Conservation (phyloP, 73 alveolate genomes). For the Paramecium primaurelia region DNA sequence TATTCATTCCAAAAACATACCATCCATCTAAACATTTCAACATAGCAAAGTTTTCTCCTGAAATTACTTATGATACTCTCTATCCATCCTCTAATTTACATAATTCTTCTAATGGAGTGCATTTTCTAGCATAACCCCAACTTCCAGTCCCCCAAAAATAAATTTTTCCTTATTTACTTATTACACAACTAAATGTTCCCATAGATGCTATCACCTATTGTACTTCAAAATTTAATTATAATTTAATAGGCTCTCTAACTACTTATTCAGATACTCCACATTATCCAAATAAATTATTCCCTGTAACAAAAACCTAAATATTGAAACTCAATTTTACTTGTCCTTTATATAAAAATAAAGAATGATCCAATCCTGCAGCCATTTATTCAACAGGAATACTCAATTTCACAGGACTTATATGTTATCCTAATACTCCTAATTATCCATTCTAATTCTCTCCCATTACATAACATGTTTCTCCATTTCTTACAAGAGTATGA, state of each 20-base stretch:
- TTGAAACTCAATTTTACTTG: not conserved
- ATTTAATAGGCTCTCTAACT: not conserved
- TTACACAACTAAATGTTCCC: constrained; percentile 45
- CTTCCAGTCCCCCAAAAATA: constrained; percentile 57
- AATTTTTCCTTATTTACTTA: not conserved
- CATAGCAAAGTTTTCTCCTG: constrained; percentile 40
- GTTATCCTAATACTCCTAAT: not conserved
- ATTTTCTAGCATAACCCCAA: constrained; percentile 48
- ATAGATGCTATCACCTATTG: not conserved
- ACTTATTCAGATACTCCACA: constrained; percentile 3
- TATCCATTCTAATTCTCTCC: constrained; percentile 40
- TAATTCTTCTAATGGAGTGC: constrained; percentile 13
- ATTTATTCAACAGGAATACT: not conserved
- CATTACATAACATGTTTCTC: not conserved
- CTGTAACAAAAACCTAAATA: constrained; percentile 17
- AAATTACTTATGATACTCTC: not conserved
- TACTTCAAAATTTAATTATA: not conserved
- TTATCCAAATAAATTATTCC: constrained; percentile 36
- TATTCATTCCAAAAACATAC: constrained; percentile 35
- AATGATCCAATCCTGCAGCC: constrained; percentile 53
- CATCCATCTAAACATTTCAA: not conserved
- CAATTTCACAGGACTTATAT: not conserved
- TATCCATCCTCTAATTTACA: constrained; percentile 14
- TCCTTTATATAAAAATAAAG: constrained; percentile 8
- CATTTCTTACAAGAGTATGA: not conserved